Base-by-base conservation (phyloP, 2,329 filamentous ascomycete genomes). In the Fusarium sp. region DNA sequence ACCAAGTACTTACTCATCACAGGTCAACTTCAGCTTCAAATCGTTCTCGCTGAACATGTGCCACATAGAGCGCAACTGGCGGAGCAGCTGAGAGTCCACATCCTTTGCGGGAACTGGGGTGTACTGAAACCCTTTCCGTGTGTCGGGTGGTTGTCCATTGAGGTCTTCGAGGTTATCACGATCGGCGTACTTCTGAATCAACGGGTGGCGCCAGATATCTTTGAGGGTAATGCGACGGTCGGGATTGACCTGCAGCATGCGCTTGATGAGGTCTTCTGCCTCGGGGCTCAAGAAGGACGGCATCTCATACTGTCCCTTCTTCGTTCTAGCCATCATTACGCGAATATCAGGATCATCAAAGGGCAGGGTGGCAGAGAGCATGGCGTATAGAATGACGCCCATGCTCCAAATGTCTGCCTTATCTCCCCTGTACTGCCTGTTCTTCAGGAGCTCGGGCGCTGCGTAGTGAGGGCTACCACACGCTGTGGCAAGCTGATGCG, bases 391-490 rank as follows among this genome's bases (percentile, higher is more conserved):
- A 60, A 97, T 95, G 48, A 97, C 92, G 1, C 94, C 94, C 79
- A 94, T 90, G 78, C 95, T 98, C 96, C 96, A 99, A 50, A 98
- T 92, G 76, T 99, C 96, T 8, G 94, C 94, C 76, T 90, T 91
- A 56, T 94, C 92, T 11, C 95, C 96, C 59, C 92, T 90, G 78
- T 99, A 99, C 43, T 88, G 88, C 37, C 87, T 86, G 41, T 91
- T 91, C 71, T 90, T 89, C 66, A 98, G 91, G 36, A 99, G 89
- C 78, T 99, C 96, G 0, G 96, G 96, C 1, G 96, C 95, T 16
- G 95, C 95, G 76, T 99, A 99, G 80, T 98, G 96, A 23, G 96
- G 96, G 69, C 96, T 98, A 18, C 96, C 96, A 75, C 96, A 99
- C 6, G 95, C 94, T 1, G 96, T 98, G 60, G 89, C 92, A 30